Evolutionary conservation across 106 monocot genomes (phyloP).

Genomic region (Apostasia ramifera): DNA sequence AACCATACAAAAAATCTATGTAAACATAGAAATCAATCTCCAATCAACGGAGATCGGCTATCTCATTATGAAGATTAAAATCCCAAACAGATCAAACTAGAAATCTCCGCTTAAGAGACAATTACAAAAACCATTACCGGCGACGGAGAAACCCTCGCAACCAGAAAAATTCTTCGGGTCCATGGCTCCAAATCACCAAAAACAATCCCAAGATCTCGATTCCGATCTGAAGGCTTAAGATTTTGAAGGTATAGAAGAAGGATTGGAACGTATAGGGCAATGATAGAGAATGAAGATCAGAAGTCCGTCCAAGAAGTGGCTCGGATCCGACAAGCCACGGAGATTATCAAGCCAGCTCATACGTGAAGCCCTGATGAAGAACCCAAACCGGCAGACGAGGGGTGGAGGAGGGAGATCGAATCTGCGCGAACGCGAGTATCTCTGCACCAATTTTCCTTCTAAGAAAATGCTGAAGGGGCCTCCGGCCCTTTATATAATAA

Average conservation of each 20-base stretch:
- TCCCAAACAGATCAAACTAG: background rate
- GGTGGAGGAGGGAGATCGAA: background rate
- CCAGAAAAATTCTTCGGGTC: constrained; percentile 34
- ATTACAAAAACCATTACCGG: constrained; percentile 4
- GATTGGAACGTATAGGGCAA: constrained; percentile 74
- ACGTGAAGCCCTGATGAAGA: constrained; percentile 21
- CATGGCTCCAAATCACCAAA: constrained; percentile 19
- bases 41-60: background rate
- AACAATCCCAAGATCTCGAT: background rate
- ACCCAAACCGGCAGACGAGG: constrained; percentile 51
- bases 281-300: constrained; percentile 81
- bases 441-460: too few relatives aligned
- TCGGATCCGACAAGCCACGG: constrained; percentile 60
- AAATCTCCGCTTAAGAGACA: too few relatives aligned
- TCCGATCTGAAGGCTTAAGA: constrained; percentile 14
- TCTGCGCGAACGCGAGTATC: background rate
- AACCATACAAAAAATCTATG: too few relatives aligned
- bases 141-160: constrained; percentile 24
- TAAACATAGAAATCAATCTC: too few relatives aligned
- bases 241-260: constrained; percentile 6
- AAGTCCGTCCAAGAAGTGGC: constrained; percentile 74
- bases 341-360: constrained; percentile 97
- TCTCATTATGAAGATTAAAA: too few relatives aligned
- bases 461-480: too few relatives aligned
- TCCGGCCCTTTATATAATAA: too few relatives aligned